phyloP scores from a whole-genome alignment of 192 early-diverging fungal species.

The Podila epicladia region DNA sequence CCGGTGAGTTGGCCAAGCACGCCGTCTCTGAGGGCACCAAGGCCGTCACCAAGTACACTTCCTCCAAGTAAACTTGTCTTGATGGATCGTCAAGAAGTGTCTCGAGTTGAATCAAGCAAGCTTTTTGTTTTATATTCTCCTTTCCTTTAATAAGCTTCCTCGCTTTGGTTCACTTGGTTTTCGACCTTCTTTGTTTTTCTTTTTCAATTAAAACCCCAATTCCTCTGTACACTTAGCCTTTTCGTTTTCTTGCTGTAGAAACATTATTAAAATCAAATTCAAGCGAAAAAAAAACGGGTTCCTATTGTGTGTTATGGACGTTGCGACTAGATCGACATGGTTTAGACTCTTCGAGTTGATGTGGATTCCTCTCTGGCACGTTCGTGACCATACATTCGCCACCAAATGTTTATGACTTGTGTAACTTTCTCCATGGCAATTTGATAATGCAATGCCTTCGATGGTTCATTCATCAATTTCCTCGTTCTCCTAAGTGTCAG shows the following conservation, averaged over 20 bases:
- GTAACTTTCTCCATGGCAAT: too few relatives aligned
- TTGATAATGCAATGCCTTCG: too few relatives aligned
- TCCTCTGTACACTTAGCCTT: slow-evolving; percentile 48
- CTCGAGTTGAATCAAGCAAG: background rate
- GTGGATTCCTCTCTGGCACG: too few relatives aligned
- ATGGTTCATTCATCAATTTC: too few relatives aligned
- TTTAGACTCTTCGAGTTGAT: too few relatives aligned
- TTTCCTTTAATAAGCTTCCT: slow-evolving; percentile 20
- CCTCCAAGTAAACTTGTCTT: slow-evolving; percentile 65
- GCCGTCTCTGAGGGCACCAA: slow-evolving; percentile 98
- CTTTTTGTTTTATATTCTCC: slow-evolving; percentile 41
- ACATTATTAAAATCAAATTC: slow-evolving; percentile 34
- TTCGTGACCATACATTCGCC: too few relatives aligned
- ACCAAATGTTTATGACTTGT: too few relatives aligned
- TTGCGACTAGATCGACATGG: background rate
- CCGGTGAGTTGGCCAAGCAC: slow-evolving; percentile 96
- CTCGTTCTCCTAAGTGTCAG: too few relatives aligned
- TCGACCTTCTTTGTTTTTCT: slow-evolving; percentile 11
- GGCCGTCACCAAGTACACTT: slow-evolving; percentile 97
- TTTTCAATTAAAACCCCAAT: slow-evolving; percentile 7
- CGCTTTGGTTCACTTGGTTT: background rate
- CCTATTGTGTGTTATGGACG: background rate
- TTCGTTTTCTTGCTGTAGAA: slow-evolving; percentile 50
- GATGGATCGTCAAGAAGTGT: slow-evolving; percentile 6
- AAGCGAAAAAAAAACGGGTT: background rate